Evolutionary conservation across 805 yeast species (phyloP), one percentile per base, ranked within the genome.

Genomic region (Suhomyces prunicola): DNA sequence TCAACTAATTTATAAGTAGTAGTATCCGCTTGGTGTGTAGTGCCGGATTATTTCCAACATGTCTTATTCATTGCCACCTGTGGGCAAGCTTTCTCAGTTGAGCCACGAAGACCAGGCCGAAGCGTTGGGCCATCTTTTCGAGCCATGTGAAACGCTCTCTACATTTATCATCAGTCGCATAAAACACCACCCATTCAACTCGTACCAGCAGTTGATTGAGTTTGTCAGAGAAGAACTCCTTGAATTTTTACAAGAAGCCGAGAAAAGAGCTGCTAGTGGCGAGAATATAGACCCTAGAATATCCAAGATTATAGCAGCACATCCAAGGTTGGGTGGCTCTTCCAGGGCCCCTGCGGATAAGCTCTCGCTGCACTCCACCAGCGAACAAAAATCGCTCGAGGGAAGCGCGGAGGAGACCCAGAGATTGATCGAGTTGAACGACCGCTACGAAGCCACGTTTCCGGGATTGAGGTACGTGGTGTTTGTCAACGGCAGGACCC

Each of bases 381-480:
- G 71, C 4, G 97, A 91, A 68, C 97, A 91, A 66, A 80, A 78
- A 54, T 81, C 86, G 10, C 74, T 91, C 39, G 73, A 77, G 0
- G 76, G 75, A 4, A 64, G 78, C 8, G 79, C 74, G 27, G 71
- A 79, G 52, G 84, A 85, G 56, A 78, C 84, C 1, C 63, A 62
- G 27, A 73, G 72, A 59, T 76, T 92, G 50, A 68, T 69, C 2
- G 65, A 73, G 12, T 69, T 87, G 58, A 90, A 90, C 63, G 76
- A 73, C 0, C 59, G 60, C 46, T 91, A 91, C 67, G 97, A 90
- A 65, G 58, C 61, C 24, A 66, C 71, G 1, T 82, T 80, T 52
- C 85, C 85, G 0, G 86, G 97, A 1, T 78, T 92, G 50, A 75
- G 91, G 45, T 91, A 88, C 65, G 97, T 91, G 9, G 90, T 89